phyloP scores from a whole-genome alignment of 371 early-diverging fungal species.

The Dentiscutata heterogama region DNA sequence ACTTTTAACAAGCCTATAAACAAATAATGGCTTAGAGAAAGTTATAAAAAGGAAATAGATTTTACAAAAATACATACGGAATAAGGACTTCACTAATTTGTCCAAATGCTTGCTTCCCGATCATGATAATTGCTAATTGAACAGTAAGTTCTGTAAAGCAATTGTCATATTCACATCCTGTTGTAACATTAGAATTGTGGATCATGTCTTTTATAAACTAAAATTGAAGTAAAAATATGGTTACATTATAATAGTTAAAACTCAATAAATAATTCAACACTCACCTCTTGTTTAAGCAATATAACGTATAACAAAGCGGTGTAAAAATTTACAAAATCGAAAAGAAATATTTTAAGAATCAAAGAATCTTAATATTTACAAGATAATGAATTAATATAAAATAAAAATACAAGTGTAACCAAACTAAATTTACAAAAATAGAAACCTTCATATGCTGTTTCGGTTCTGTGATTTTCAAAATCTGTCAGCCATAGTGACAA shows the following conservation, averaged over 20 bases:
- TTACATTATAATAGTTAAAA: not conserved
- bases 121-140: constrained; percentile 66
- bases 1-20: not conserved
- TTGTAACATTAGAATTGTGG: not conserved
- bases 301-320: constrained; percentile 64
- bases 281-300: constrained; percentile 56
- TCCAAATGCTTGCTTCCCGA: constrained; percentile 61
- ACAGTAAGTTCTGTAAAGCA: constrained; percentile 65
- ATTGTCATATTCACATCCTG: constrained; percentile 44
- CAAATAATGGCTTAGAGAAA: not conserved
- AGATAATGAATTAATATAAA: not conserved
- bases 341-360: constrained; percentile 66
- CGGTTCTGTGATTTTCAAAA: constrained; percentile 64
- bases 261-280: not conserved
- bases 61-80: constrained; percentile 50
- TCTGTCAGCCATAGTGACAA: constrained; percentile 56
- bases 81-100: constrained; percentile 58
- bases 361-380: constrained; percentile 53
- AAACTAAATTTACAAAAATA: constrained; percentile 1
- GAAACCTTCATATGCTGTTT: constrained; percentile 59
- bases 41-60: not conserved
- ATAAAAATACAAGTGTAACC: not conserved
- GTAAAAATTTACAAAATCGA: constrained; percentile 70
- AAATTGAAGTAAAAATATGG: not conserved
- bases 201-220: not conserved